Evolutionary conservation across 805 yeast species (phyloP), one percentile per base, ranked within the genome.

Genomic region (Starmerella potacharoeniae): DNA sequence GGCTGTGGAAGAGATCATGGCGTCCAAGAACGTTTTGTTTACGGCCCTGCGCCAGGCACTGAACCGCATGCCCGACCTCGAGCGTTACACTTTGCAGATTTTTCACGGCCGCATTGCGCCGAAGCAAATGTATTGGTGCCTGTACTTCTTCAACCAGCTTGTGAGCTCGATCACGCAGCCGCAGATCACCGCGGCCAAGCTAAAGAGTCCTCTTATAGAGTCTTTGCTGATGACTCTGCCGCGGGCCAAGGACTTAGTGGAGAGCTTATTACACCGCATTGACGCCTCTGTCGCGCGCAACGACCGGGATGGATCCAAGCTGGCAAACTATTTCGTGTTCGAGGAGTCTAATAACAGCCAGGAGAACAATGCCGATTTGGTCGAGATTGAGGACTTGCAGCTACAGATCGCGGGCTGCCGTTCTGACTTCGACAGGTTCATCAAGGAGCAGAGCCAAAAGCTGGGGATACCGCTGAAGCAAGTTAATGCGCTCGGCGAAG

Each of bases 391-490:
- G 7, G 52, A 53, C 14, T 48, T 53, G 49, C 48, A 42, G 46
- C 62, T 65, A 0, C 69, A 71, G 2, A 77, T 83, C 5, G 67
- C 70, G 2, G 62, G 61, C 0, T 69, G 82, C 6, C 81, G 81
- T 51, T 52, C 59, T 0, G 71, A 73, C 14, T 68, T 93, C 3
- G 68, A 76, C 0, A 70, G 68, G 0, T 90, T 85, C 58, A 69
- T 90, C n/a, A 57, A 60, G 2, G 60, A 62, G 0, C 72, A 85
- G 3, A 71, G 79, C 49, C 64, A 56, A 1, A 49, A 74, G 0
- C 66, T 86, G 33, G 76, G 75, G 33, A 71, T 86, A 33, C 85
- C 90, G 41, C 65, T 84, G 52, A 71, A 75, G 22, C 88, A 73
- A 62, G 71, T 74, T 31, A 75, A 81, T 13, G 80, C 78, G 53